Conservation (phyloP, 1,284 basidiomycete species). For the Moniliophthora roreri region DNA sequence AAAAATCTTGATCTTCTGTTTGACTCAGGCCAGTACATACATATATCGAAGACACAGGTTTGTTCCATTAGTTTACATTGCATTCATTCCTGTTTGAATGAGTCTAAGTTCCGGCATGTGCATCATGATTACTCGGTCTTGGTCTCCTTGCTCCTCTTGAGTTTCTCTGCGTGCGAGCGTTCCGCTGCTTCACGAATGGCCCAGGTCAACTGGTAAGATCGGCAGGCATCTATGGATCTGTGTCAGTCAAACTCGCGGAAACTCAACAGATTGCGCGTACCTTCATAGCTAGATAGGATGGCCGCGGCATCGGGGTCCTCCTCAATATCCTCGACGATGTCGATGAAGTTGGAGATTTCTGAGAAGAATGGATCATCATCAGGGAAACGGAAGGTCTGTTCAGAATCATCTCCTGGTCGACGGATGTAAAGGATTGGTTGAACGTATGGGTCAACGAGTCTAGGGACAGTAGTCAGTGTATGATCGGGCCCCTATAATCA, state of each 20-base stretch:
- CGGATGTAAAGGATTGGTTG: constrained; percentile 85
- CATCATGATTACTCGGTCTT: constrained; percentile 17
- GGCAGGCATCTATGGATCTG: constrained; percentile 68
- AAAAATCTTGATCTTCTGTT: not conserved
- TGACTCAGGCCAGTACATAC: no score
- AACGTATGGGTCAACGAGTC: constrained; percentile 87
- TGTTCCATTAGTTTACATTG: no score
- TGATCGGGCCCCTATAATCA: constrained; percentile 5
- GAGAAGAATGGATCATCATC: constrained; percentile 94
- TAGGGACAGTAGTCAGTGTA: constrained; percentile 26
- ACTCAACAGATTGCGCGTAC: constrained; percentile 29
- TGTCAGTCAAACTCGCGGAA: constrained; percentile 1
- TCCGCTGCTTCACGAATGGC: constrained; percentile 82
- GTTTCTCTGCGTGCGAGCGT: constrained; percentile 40
- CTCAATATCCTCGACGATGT: constrained; percentile 80
- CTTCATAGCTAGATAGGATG: constrained; percentile 77
- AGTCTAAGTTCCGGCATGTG: not conserved
- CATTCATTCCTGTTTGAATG: no score
- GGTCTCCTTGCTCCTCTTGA: constrained; percentile 8
- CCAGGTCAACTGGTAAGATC: constrained; percentile 87
- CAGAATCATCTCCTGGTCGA: constrained; percentile 81
- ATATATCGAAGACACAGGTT: no score
- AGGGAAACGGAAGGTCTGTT: constrained; percentile 73
- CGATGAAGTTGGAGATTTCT: constrained; percentile 83
- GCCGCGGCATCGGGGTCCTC: constrained; percentile 67